Evolutionary conservation across 192 early-diverging fungal species (phyloP), one percentile per base, ranked within the genome.

Genomic region (Cetraspora pellucida): DNA sequence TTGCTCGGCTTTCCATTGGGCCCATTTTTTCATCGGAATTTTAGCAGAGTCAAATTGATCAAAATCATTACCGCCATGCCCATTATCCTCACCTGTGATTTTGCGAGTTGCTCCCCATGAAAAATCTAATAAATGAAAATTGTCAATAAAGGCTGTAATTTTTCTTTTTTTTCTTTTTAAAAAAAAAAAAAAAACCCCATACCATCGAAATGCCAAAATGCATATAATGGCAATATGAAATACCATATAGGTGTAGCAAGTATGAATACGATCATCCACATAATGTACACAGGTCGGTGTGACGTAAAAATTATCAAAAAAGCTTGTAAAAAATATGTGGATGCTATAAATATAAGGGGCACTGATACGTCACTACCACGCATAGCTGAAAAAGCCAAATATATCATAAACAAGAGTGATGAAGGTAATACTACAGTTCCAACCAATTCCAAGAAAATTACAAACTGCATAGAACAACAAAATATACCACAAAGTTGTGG

Each of bases 161-260:
- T 37, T 37, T 37, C 5, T 37, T 37, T 37, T 37, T 37, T 37
- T 37, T 37, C 7, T 37, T 37, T 37, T n/a, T n/a, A n/a, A n/a
- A n/a, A n/a, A 37, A 37, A 37, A 37, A 37, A 37, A 37, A 37
- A 37, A 37, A 37, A 37, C 3, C 3, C 0, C 37, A 1, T 37
- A 37, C 37, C 74, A 80, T 95, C 94, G 84, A 96, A 96, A 81
- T 96, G 93, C 95, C 95, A 96, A 84, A 93, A 96, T 8, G 95
- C 90, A 77, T 98, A 98, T 0, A 91, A 54, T 8, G 97, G 97
- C 28, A 98, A 88, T 49, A 98, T 77, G 69, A 97, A 89, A 81
- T 98, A 96, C 97, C 97, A 98, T 19, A 98, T 79, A 14, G 97
- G 97, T 37, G 97, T 84, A 14, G 96, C 92, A 43, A 91, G 63